Conservation (phyloP, 2,329 filamentous ascomycete genomes). For the Aspergillus vadensis region DNA sequence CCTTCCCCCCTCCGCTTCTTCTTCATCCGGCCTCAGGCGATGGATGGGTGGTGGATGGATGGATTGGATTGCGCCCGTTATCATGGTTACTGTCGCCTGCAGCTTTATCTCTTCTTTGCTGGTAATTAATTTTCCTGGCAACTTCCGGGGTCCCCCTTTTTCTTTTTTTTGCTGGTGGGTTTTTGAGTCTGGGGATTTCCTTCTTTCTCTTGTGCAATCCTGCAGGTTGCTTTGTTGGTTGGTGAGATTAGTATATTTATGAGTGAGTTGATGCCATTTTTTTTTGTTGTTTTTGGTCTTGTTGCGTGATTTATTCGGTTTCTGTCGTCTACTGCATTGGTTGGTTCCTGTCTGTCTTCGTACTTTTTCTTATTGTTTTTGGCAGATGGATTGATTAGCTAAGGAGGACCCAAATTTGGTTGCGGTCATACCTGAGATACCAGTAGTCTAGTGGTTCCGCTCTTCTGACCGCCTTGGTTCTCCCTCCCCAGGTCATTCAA, state of each 20-base stretch:
- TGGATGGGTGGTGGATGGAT: background rate
- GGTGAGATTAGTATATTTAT: too few species aligned
- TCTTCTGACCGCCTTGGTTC: constrained; percentile 35
- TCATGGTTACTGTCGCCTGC: background rate
- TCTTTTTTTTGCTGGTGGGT: background rate
- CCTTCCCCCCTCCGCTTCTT: background rate
- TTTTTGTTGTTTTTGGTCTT: background rate
- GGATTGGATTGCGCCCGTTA: background rate
- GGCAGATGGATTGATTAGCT: background rate
- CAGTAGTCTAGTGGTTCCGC: constrained; percentile 14
- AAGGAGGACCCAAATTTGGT: background rate
- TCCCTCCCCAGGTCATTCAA: background rate
- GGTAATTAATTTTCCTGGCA: background rate
- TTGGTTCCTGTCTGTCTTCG: too few species aligned
- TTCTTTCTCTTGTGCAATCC: too few species aligned
- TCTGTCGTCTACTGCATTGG: background rate
- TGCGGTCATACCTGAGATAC: background rate
- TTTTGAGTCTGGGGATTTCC: background rate
- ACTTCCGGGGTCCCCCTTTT: background rate
- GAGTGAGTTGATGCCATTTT: too few species aligned
- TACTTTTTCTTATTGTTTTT: too few species aligned
- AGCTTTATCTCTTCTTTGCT: background rate
- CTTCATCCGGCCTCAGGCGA: background rate
- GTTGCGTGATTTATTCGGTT: background rate
- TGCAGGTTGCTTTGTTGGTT: too few species aligned